Evolutionary conservation across 352 stramenopile genomes (phyloP).

Genomic region (Phytophthora podocarpi): DNA sequence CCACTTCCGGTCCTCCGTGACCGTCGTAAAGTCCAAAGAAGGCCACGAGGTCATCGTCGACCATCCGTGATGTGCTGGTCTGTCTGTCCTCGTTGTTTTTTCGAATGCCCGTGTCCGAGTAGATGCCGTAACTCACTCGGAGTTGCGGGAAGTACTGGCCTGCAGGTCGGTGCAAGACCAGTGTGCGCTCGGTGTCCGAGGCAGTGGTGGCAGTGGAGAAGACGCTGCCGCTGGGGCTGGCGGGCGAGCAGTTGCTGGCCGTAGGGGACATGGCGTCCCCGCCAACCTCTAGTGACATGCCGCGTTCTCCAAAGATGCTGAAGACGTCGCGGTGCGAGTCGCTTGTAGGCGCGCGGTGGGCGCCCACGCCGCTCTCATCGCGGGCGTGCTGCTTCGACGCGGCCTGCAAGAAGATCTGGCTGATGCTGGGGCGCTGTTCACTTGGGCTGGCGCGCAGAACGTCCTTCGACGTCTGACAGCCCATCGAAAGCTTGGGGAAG

Average conservation of each 20-base stretch:
- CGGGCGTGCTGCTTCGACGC: constrained; percentile 48
- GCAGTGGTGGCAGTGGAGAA: constrained; percentile 79
- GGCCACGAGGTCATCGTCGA: constrained; percentile 65
- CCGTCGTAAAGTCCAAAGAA: constrained; percentile 90
- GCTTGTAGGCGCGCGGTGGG: constrained; percentile 16
- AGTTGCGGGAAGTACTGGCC: constrained; percentile 64
- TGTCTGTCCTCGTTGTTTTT: constrained; percentile 81
- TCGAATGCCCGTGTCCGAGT: constrained; percentile 76
- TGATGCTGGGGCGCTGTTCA: constrained; percentile 52
- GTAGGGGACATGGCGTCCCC: constrained; percentile 19
- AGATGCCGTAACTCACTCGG: constrained; percentile 68
- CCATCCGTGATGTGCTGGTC: constrained; percentile 49
- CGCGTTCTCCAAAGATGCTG: constrained; percentile 83
- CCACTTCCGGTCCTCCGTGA: constrained; percentile 72
- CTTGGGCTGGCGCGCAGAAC: constrained; percentile 38
- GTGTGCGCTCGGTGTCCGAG: constrained; percentile 75
- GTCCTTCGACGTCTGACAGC: constrained; percentile 68
- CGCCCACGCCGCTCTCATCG: constrained; percentile 32
- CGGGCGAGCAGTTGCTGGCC: constrained; percentile 49
- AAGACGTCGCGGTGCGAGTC: constrained; percentile 82
- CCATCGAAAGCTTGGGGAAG: constrained; percentile 50
- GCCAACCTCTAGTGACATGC: constrained; percentile 66
- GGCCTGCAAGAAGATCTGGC: constrained; percentile 52
- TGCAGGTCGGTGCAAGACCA: constrained; percentile 48
- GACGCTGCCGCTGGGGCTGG: constrained; percentile 62